Conservation (phyloP, 768 basidiomycete genomes). For the Gelatoporia subvermispora region DNA sequence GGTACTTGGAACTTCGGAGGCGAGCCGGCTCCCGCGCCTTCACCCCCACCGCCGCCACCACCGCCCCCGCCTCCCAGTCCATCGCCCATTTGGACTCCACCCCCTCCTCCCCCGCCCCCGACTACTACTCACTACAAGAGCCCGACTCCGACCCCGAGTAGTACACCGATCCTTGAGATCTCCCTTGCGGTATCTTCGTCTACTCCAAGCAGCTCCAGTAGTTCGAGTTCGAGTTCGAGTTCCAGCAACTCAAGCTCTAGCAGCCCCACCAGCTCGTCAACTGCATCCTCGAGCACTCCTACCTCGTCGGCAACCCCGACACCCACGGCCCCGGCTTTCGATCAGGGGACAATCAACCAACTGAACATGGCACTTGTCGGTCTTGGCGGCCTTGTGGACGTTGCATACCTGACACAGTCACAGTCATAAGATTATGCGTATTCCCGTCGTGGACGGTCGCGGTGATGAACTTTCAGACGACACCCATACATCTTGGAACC, state of each 20-base stretch:
- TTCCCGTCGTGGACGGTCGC: no score
- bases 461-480: no score
- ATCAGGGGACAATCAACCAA: conserved; percentile 14
- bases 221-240: conserved; percentile 5
- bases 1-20: conserved; percentile 56
- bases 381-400: conserved; percentile 11
- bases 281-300: background rate
- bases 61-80: conserved; percentile 9
- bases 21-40: background rate
- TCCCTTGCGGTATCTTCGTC: background rate
- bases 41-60: conserved; percentile 10
- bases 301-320: conserved; percentile 7
- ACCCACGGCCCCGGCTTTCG: conserved; percentile 8
- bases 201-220: conserved; percentile 4
- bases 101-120: background rate
- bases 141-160: conserved; percentile 6
- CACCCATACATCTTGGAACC: no score
- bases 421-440: background rate
- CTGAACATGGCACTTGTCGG: conserved; percentile 18
- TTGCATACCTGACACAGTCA: background rate
- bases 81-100: conserved; percentile 9
- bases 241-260: conserved; percentile 7
- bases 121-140: conserved; percentile 3
- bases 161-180: background rate
- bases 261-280: conserved; percentile 6